Percentiles rank a stretch among this genome's conserved stretches.
Conservation (phyloP, 116 monocot species). For the Iris pallida region DNA sequence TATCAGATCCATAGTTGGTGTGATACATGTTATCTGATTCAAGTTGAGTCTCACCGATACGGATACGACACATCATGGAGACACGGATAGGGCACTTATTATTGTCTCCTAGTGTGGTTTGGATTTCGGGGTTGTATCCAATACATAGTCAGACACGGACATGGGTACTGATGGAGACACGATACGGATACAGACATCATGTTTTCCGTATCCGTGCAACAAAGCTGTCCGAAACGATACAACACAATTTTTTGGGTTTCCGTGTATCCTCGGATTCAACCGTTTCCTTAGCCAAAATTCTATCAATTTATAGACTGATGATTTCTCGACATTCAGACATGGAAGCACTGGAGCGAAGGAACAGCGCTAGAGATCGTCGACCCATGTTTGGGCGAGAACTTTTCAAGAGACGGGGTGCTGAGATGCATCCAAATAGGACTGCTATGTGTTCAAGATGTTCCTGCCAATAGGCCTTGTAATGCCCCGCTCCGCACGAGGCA, state of each 20-base stretch:
- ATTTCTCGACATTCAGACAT: slow-evolving; percentile 12
- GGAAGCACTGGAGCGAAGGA: slow-evolving; percentile 20
- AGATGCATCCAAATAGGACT: slow-evolving; percentile 15
- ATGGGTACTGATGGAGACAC: too few relatives aligned
- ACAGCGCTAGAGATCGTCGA: slow-evolving; percentile 9
- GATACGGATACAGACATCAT: neutral
- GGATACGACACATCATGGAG: too few relatives aligned
- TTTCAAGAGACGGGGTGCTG: neutral
- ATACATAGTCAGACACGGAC: too few relatives aligned
- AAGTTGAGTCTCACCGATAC: too few relatives aligned
- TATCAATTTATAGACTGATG: neutral
- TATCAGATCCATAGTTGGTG: too few relatives aligned
- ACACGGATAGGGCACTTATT: too few relatives aligned
- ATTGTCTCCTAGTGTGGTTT: too few relatives aligned
- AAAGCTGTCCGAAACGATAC: too few relatives aligned
- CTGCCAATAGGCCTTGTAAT: slow-evolving; percentile 4
- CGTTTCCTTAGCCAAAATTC: neutral
- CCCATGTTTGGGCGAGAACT: slow-evolving; percentile 1
- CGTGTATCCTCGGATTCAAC: neutral
- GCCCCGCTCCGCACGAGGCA: too few relatives aligned
- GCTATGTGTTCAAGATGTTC: slow-evolving; percentile 4
- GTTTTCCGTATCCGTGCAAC: neutral
- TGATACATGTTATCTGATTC: too few relatives aligned
- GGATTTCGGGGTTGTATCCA: too few relatives aligned
- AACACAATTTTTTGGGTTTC: neutral